These are phyloP conservation scores for Dipsacomyces acuminosporus DNA, from an alignment of 371 early-diverging fungal species.

Conservation along the genomic window DNA sequence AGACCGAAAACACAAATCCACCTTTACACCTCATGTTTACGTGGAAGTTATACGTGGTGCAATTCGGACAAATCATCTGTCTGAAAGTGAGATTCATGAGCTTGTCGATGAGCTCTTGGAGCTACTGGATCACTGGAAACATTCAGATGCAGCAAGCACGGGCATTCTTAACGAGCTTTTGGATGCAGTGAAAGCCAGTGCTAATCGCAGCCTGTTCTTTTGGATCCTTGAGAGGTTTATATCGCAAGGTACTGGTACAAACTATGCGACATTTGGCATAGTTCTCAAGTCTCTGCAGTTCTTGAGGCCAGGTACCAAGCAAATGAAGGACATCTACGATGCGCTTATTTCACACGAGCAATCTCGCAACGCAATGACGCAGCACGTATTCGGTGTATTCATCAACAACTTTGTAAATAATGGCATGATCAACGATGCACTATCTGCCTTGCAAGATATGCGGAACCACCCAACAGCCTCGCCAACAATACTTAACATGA, in stretches of 20 bases:
- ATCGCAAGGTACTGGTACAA: constrained; percentile 4
- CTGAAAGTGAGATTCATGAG: not conserved
- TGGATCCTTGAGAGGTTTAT: constrained; percentile 18
- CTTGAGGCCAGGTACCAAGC: constrained; percentile 6
- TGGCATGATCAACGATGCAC: constrained; percentile 17
- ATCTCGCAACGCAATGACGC: constrained; percentile 5
- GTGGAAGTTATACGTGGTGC: constrained; percentile 13
- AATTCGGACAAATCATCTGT: constrained; percentile 3
- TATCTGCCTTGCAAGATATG: constrained; percentile 12
- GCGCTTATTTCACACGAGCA: constrained; percentile 2
- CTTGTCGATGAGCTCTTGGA: constrained; percentile 19
- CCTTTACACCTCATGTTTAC: constrained; percentile 28
- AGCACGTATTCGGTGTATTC: constrained; percentile 24
- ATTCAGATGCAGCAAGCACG: constrained; percentile 7
- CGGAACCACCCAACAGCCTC: constrained; percentile 13
- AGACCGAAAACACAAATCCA: not conserved
- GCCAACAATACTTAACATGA: not conserved
- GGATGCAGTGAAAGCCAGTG: constrained; percentile 8
- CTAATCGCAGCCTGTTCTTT: constrained; percentile 3
- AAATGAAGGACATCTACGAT: constrained; percentile 12
- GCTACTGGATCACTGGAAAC: not conserved
- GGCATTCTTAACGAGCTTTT: constrained; percentile 32
- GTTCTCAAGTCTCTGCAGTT: constrained; percentile 15
- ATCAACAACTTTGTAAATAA: constrained; percentile 23
- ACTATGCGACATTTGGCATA: constrained; percentile 29